Evolutionary conservation across 1,284 basidiomycete species (phyloP).

Genomic region (Irpex sp.): DNA sequence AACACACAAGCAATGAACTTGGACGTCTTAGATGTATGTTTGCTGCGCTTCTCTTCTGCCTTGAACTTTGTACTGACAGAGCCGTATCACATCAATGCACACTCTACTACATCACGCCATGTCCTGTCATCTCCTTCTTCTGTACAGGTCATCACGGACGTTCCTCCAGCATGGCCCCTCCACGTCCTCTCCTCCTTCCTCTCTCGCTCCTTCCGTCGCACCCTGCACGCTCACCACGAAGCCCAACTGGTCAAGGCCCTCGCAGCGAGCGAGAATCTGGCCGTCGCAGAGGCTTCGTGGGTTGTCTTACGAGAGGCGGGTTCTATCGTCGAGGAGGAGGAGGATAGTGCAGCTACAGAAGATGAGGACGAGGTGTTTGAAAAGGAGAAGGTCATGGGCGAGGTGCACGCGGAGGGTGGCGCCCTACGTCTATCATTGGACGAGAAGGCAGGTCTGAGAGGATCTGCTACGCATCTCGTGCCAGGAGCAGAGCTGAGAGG

Average conservation of each 20-base stretch:
- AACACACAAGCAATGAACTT: slow-evolving; percentile 79
- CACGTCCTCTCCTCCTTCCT: slow-evolving; percentile 73
- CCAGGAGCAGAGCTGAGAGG: not conserved
- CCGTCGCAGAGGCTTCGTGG: slow-evolving; percentile 54
- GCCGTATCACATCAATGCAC: too few relatives aligned
- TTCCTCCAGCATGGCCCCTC: slow-evolving; percentile 77
- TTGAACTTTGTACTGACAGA: too few relatives aligned
- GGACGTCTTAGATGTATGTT: slow-evolving; percentile 69
- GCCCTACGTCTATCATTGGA: not conserved
- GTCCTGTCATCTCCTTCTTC: not conserved
- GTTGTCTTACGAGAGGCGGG: slow-evolving; percentile 56
- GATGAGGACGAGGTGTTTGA: slow-evolving; percentile 19
- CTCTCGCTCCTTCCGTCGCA: slow-evolving; percentile 70
- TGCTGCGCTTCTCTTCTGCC: slow-evolving; percentile 3
- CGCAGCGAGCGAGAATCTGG: slow-evolving; percentile 67
- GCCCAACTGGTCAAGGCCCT: slow-evolving; percentile 71
- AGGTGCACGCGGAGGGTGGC: not conserved
- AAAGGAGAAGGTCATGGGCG: slow-evolving; percentile 6
- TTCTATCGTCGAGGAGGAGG: slow-evolving; percentile 63
- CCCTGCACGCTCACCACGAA: slow-evolving; percentile 70
- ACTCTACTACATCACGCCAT: too few relatives aligned
- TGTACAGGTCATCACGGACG: slow-evolving; percentile 61
- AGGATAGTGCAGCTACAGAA: slow-evolving; percentile 26
- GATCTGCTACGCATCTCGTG: not conserved
- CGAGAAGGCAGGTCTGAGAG: not conserved